Base-by-base conservation (phyloP, 768 basidiomycete genomes). In the Agaricus sinodeliciosus region DNA sequence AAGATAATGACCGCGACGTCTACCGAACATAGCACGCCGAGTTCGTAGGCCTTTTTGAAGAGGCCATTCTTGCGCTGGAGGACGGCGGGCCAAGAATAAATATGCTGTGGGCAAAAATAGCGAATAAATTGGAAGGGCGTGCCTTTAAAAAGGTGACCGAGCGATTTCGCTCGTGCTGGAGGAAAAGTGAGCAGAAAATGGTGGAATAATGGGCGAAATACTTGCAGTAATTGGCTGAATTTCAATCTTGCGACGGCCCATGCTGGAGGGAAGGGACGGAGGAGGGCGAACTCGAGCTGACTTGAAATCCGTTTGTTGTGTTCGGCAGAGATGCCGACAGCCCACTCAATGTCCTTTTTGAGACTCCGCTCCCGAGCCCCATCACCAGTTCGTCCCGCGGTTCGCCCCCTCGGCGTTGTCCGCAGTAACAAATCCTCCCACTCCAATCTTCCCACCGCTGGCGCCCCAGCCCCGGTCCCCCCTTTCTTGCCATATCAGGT, bases 111-210 rank as follows among this genome's bases (percentile, higher is more conserved):
- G 70, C 74, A 80, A 82, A 80, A 82, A 86, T 84, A 84, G 80
- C 72, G 74, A 72, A 73, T 69, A 65, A 68, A 66, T 65, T 52
- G 60, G 60, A 56, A 63, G 58, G 31, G 66, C 75, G 60, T 73
- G 78, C 90, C 83, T 91, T 92, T 73, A 91, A 74, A 78, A 91
- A 92, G 61, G 90, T 92, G 66, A 92, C 90, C 57, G 87, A 86
- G 61, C 90, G 85, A 69, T 91, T 92, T 71, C 90, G 84, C 72
- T 92, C 90, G 72, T 92, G 87, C 89, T 92, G 77, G 70, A 72
- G 67, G 71, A 72, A 76, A 63, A 26, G 50, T 54, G 47, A 55
- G 55, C 55, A 53, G 54, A 31, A 56, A 47, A 40, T 42, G 48
- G 58, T 57, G 41, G 43, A 26, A 53, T 49, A 51, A 47, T 55